A percentile compares a stretch with the other conserved stretches of the same genome.
Evolutionary conservation across 2,329 filamentous ascomycete species (phyloP).

Genomic region (Stagonosporopsis chrysanthemi): DNA sequence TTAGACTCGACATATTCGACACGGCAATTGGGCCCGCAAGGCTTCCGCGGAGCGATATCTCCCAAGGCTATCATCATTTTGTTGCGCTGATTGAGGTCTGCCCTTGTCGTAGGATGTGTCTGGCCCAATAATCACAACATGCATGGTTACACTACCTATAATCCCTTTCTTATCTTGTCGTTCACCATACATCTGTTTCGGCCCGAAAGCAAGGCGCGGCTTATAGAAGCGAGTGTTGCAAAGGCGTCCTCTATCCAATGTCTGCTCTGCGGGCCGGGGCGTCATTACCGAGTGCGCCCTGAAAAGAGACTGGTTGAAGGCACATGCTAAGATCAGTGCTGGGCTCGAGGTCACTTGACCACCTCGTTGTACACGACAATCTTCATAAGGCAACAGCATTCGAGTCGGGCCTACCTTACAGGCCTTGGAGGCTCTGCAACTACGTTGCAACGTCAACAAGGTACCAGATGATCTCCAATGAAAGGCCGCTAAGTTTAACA

Average conservation of each 20-base stretch:
- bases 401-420: slow-evolving; percentile 1
- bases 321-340: neutral
- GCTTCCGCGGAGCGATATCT: neutral
- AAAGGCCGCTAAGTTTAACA: neutral
- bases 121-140: neutral
- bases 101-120: neutral
- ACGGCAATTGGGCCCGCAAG: neutral
- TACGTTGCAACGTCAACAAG: neutral
- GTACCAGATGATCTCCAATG: neutral
- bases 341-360: neutral
- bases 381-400: neutral
- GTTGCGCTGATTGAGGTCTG: neutral
- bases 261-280: neutral
- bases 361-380: neutral
- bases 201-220: neutral
- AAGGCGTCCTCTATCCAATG: neutral
- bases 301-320: neutral
- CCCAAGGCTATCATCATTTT: neutral
- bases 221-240: neutral
- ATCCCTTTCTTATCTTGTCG: neutral
- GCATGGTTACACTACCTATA: slow-evolving; percentile 6
- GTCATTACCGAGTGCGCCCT: neutral
- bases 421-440: neutral
- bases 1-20: neutral
- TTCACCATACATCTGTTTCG: neutral